These are phyloP conservation scores for Cystobasidium slooffiae DNA, from an alignment of 1,284 basidiomycete genomes.

Conservation along the genomic window DNA sequence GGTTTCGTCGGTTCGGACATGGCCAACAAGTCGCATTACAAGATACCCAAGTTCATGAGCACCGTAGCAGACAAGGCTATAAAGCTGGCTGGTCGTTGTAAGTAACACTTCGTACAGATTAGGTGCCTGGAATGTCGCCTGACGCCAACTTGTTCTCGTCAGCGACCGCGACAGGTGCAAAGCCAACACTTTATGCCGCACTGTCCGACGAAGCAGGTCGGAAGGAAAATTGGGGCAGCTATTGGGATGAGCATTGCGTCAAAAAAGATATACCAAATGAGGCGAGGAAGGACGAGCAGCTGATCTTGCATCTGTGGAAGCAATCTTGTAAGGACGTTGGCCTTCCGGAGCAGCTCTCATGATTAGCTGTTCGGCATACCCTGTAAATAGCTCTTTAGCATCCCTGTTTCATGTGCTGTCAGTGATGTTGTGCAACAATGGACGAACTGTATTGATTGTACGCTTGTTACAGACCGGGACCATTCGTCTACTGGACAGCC, in stretches of 20 bases:
- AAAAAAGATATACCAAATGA: slow-evolving; percentile 23
- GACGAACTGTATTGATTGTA: not conserved
- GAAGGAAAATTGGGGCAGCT: slow-evolving; percentile 31
- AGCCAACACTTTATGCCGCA: slow-evolving; percentile 30
- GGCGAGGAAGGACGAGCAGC: slow-evolving; percentile 21
- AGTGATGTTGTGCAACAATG: not conserved
- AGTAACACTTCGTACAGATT: not conserved
- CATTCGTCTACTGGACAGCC: no score
- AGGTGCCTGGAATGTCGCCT: not conserved
- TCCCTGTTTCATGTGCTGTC: not conserved
- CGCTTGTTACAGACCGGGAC: not conserved
- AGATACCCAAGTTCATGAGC: slow-evolving; percentile 28
- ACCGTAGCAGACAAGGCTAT: slow-evolving; percentile 22
- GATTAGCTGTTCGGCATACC: not conserved
- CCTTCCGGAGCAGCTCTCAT: not conserved
- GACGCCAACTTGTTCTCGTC: not conserved
- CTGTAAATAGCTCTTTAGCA: not conserved
- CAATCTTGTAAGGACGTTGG: slow-evolving; percentile 10
- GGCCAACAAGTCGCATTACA: slow-evolving; percentile 29
- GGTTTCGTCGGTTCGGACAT: slow-evolving; percentile 35
- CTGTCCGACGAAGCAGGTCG: slow-evolving; percentile 29
- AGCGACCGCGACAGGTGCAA: slow-evolving; percentile 20
- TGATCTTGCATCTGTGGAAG: slow-evolving; percentile 33
- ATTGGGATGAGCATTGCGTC: slow-evolving; percentile 30
- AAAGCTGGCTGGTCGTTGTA: slow-evolving; percentile 28